phyloP scores from a whole-genome alignment of 805 yeast species.

The Sugiyamaella floridensis region DNA sequence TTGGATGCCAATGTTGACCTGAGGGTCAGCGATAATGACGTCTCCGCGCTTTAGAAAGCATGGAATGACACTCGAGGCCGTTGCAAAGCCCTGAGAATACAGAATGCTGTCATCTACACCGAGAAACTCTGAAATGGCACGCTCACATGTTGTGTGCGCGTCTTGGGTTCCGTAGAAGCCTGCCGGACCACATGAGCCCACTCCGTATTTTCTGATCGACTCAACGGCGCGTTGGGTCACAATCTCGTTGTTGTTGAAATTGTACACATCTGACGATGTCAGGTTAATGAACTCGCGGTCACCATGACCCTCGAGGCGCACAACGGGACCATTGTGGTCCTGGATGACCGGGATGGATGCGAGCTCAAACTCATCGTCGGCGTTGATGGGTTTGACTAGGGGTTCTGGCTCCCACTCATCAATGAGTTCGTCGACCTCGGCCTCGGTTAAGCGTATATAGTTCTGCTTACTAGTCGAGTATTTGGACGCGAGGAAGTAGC shows the following conservation, averaged over 20 bases:
- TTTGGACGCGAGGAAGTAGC: conserved; percentile 74
- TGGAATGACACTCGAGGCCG: conserved; percentile 82
- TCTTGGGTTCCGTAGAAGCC: conserved; percentile 96
- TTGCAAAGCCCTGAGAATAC: conserved; percentile 88
- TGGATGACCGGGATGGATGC: conserved; percentile 55
- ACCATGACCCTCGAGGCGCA: conserved; percentile 26
- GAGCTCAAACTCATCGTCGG: conserved; percentile 54
- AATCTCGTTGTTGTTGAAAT: conserved; percentile 43
- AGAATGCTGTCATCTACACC: conserved; percentile 73
- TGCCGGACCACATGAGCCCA: conserved; percentile 98
- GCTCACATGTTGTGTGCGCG: conserved; percentile 74
- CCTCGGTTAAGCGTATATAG: conserved; percentile 42
- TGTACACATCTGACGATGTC: conserved; percentile 65
- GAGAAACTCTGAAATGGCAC: conserved; percentile 64
- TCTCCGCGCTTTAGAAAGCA: conserved; percentile 96
- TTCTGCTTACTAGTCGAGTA: conserved; percentile 69
- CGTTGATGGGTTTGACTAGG: conserved; percentile 49
- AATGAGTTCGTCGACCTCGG: conserved; percentile 74
- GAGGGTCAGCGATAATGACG: conserved; percentile 78
- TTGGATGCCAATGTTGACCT: conserved; percentile 68
- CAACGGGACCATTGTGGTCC: conserved; percentile 44
- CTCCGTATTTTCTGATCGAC: conserved; percentile 68
- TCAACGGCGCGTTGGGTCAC: conserved; percentile 49
- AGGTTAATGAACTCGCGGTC: conserved; percentile 50
- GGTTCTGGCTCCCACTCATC: conserved; percentile 93